Conservation (phyloP, 495 filamentous ascomycete species). For the Viridothelium virens region DNA sequence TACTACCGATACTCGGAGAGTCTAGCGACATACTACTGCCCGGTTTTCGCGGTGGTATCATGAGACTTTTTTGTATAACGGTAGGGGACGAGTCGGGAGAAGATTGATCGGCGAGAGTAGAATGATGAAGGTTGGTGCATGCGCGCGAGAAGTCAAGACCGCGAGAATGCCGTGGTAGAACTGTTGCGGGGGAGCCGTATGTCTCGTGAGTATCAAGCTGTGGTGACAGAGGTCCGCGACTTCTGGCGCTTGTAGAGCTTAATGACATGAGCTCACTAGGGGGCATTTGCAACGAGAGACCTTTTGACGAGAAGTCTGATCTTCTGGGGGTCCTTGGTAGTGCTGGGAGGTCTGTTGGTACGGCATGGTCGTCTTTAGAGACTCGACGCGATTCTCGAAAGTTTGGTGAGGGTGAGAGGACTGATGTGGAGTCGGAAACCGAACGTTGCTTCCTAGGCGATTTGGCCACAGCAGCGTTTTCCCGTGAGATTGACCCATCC, state of each 20-base stretch:
- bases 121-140: constrained; percentile 92
- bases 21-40: constrained; percentile 40
- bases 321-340: constrained; percentile 49
- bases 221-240: constrained; percentile 68
- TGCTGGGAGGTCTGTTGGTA: constrained; percentile 26
- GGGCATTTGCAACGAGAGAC: constrained; percentile 69
- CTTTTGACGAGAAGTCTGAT: constrained; percentile 49
- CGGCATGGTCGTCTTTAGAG: constrained; percentile 75
- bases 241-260: constrained; percentile 49
- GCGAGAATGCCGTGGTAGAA: constrained; percentile 76
- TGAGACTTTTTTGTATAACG: constrained; percentile 69
- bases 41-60: constrained; percentile 57
- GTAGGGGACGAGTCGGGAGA: constrained; percentile 93
- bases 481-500: background rate
- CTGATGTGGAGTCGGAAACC: constrained; percentile 37
- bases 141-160: constrained; percentile 89
- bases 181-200: constrained; percentile 75
- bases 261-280: constrained; percentile 45
- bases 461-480: background rate
- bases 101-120: constrained; percentile 77
- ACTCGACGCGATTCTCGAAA: constrained; percentile 49
- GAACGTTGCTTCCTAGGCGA: constrained; percentile 33
- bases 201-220: constrained; percentile 74
- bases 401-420: constrained; percentile 58
- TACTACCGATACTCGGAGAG: constrained; percentile 39